These are phyloP conservation scores for Eucalyptus sp. DNA, from an alignment of 345 rosid species.

Conservation along the genomic window DNA sequence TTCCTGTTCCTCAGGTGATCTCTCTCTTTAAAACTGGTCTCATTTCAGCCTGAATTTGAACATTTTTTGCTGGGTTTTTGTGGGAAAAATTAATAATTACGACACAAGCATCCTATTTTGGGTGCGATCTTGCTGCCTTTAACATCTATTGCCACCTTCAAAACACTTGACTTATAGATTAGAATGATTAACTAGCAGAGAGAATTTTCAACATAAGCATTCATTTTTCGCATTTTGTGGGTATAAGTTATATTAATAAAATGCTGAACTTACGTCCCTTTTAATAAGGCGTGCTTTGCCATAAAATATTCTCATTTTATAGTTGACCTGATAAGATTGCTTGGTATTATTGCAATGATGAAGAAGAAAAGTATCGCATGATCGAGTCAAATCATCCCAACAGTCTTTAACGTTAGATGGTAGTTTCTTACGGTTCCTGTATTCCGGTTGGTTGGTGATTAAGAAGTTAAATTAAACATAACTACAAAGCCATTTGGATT, in stretches of 20 bases:
- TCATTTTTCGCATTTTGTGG: not conserved
- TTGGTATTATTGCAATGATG: not conserved
- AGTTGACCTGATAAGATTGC: not conserved
- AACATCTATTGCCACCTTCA: not conserved
- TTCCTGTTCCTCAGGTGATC: constrained; percentile 55
- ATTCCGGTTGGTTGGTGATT: not conserved
- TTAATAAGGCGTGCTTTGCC: not conserved
- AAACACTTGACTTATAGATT: not conserved
- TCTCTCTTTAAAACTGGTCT: not conserved
- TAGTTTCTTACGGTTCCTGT: not conserved
- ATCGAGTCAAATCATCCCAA: not conserved
- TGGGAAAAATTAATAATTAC: not conserved
- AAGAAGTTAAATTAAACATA: not conserved
- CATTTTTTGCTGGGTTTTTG: not conserved
- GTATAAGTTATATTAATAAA: not conserved
- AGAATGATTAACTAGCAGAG: not conserved
- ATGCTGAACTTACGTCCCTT: not conserved
- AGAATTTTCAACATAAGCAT: not conserved
- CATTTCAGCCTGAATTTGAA: not conserved
- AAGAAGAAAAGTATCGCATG: not conserved
- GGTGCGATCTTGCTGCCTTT: not conserved
- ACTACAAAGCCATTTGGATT: not conserved
- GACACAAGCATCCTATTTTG: not conserved
- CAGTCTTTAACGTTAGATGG: not conserved
- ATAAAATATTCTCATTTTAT: not conserved